Base-by-base conservation (phyloP, 768 basidiomycete species). In the Neoboletus brunneissimus region DNA sequence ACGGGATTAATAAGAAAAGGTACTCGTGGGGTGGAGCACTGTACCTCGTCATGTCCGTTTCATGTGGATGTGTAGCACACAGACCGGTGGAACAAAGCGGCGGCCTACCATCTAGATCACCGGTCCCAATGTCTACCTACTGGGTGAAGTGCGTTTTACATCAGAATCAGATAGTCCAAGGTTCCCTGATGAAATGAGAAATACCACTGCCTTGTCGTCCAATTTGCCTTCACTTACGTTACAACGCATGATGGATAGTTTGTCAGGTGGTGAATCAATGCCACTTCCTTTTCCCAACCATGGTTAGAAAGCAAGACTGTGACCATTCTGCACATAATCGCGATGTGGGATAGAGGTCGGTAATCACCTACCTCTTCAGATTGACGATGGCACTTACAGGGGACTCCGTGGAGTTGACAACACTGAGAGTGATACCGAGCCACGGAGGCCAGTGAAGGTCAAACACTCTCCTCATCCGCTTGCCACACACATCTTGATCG, bases 21-120 rank as follows among this genome's bases (percentile, higher is more conserved):
- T 45, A 13, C 16, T 38, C n/a, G 1, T 31, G 25, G 40, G 23
- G 18, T 22, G 7, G 29, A 27, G n/a, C 34, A 38, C 29, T 13
- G 15, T 20, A 38, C 31, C 22, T 38, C 5, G 20, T 59, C 41
- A 61, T 43, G 7, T 53, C 51, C 52, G 51, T 18, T 29, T 52
- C 54, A 45, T 31, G 46, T 34, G 37, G 48, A 34, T 13, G 9
- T 25, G 5, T 46, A 18, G 57, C 18, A 56, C 11, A 7, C 31
- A 20, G 20, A 25, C 25, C 12, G 25, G 12, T 27, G 44, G 45
- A 47, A 35, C 23, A 42, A 56, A 29, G 54, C 15, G 4, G 40
- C 15, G 5, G 40, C 15, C 18, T 23, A 47, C 32, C 3, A 58
- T 31, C 25, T 38, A 38, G 38, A 38, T 29, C 22, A 40, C 22